phyloP scores from a whole-genome alignment of 2,329 filamentous ascomycete genomes.

The Colletotrichum melonis region DNA sequence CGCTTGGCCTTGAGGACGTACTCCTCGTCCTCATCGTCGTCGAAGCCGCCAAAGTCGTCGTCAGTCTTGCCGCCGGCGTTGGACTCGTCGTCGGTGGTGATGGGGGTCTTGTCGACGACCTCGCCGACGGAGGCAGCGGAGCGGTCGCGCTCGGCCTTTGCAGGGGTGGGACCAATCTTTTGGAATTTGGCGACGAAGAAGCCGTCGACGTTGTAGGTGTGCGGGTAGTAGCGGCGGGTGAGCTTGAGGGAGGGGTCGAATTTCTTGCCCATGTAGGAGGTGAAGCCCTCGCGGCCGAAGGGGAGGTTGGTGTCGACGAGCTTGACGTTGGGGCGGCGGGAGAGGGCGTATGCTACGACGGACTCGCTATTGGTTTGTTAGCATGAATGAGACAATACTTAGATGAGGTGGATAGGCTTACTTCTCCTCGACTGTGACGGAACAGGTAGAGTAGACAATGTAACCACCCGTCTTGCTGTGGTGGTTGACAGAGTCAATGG shows the following conservation, averaged over 20 bases:
- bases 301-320: conserved; percentile 91
- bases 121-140: conserved; percentile 50
- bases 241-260: conserved; percentile 89
- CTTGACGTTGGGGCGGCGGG: conserved; percentile 91
- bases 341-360: conserved; percentile 93
- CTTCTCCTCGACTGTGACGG: conserved; percentile 88
- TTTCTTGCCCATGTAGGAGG: conserved; percentile 87
- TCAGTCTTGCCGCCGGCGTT: conserved; percentile 43
- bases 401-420: conserved; percentile 28
- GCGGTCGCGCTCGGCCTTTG: conserved; percentile 51
- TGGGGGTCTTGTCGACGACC: conserved; percentile 76
- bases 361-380: conserved; percentile 72
- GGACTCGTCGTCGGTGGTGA: conserved; percentile 60
- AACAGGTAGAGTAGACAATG: conserved; percentile 97
- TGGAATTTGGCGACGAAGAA: conserved; percentile 99
- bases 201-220: conserved; percentile 94
- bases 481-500: conserved; percentile 95
- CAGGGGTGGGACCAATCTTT: conserved; percentile 84
- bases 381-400: not conserved
- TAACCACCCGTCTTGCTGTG: conserved; percentile 92
- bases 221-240: conserved; percentile 88
- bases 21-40: conserved; percentile 77
- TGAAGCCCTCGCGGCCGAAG: conserved; percentile 95
- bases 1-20: conserved; percentile 80
- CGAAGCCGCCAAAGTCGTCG: conserved; percentile 76